Evolutionary conservation across 305 asterid species (phyloP), one percentile per base, ranked within the genome.

Genomic region (Fraxinus latifolia): DNA sequence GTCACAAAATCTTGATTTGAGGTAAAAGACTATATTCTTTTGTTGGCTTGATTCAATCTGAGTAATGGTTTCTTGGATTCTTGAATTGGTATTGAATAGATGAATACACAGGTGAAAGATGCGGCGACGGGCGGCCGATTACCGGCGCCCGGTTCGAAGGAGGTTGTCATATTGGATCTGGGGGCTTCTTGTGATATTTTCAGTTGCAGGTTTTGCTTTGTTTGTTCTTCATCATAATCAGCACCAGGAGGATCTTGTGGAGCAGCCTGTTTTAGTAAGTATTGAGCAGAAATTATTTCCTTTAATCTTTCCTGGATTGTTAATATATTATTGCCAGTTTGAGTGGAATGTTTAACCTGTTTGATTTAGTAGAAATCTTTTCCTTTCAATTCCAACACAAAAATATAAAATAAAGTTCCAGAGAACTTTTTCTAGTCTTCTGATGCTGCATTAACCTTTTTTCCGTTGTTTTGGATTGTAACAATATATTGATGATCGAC

Each of bases 81-180:
- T n/a, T 71, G 50, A 31, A 1, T 42, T 71, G 76, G 68, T 47
- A 83, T 78, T 88, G 81, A 83, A 77, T 79, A 74, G 86, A 80
- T 86, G 86, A 78, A 85, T 87, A 77, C 80, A 83, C 82, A 82
- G 86, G 85, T 84, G 80, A 84, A 88, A 83, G 91, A 93, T 93
- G 98, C 91, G 98, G 89, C 94, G 97, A 87, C 94, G 97, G 97
- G 94, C 95, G 82, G 89, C 95, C 94, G 97, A 94, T 74, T 87
- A 88, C 85, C 97, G 97, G 89, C 97, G 97, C 97, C 97, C 97
- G 93, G 92, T 91, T 82, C 85, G 97, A 77, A 87, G 96, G 97
- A 91, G 90, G 84, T 85, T 90, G 65, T 88, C 96, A 42, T 89
- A 90, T 81, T 93, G 97, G 98, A 94, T 94, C 97, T 94, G 98